A percentile compares a stretch with the other conserved stretches of the same genome.
Conservation (phyloP, 2,329 filamentous ascomycete genomes). For the Cladophialophora exuberans region DNA sequence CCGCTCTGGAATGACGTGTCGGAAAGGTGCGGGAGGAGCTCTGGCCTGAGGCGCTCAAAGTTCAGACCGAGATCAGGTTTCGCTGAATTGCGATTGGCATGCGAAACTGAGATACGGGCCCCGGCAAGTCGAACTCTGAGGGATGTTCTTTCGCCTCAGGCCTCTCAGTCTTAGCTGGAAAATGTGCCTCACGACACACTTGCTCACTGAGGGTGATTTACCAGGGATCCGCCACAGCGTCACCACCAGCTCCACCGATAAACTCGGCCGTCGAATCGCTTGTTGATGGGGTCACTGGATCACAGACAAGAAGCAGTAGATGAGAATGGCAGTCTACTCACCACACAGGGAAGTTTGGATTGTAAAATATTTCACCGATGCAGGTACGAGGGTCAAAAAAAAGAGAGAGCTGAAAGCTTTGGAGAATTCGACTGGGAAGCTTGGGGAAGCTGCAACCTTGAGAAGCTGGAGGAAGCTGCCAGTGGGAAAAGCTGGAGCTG, state of each 20-base stretch:
- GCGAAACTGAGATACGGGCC: not conserved
- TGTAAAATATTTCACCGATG: constrained; percentile 11
- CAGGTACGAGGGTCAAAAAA: constrained; percentile 15
- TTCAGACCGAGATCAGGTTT: not conserved
- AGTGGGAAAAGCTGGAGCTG: constrained; percentile 19
- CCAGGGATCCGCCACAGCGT: constrained; percentile 12
- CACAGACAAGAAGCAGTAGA: not conserved
- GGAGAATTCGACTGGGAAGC: not conserved
- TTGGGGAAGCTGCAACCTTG: constrained; percentile 16
- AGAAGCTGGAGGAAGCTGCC: not conserved
- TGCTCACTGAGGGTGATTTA: not conserved
- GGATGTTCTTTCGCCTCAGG: too few relatives aligned
- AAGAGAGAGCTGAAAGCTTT: constrained; percentile 3
- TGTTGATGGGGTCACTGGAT: not conserved
- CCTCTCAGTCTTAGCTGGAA: too few relatives aligned
- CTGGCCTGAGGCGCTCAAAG: not conserved
- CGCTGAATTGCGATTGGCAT: constrained; percentile 3
- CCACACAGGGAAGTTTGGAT: not conserved
- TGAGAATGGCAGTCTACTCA: constrained; percentile 8
- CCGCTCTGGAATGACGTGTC: constrained; percentile 5
- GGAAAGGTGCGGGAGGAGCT: constrained; percentile 7
- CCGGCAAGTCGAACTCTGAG: too few relatives aligned
- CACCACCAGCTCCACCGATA: constrained; percentile 15
- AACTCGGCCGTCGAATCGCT: not conserved
- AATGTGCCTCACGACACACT: not conserved